Evolutionary conservation across 768 basidiomycete genomes (phyloP), one percentile per base, ranked within the genome.

Genomic region (Dendrothele bispora): DNA sequence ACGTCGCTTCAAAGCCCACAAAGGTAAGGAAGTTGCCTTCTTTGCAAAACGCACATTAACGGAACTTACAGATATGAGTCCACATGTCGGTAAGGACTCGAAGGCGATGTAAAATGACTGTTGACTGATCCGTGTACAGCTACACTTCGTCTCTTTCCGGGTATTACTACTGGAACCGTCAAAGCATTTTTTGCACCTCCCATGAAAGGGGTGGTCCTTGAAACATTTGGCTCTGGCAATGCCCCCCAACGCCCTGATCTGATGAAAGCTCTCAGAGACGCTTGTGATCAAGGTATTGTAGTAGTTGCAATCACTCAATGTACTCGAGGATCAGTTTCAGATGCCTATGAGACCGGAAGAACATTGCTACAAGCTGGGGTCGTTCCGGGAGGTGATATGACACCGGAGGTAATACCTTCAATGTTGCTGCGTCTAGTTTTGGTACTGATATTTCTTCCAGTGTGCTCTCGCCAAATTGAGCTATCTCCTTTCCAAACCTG

Each of bases 291-390:
- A 1, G 92, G 90, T 8, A 78, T 95, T 2, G 82, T 95, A 43
- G 80, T 98, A 39, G 91, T 98, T 30, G 91, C 93, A 10, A 93
- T 97, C 41, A 85, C 91, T 0, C 95, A 98, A 59, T 97, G 95
- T 60, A 61, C 82, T 14, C 92, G 86, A 62, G 95, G 95, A 7
- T 77, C 86, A 4, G 94, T 98, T 7, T 87, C 86, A 7, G 83
- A 87, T 57, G 83, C 85, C 14, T 95, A 95, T 55, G 84, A 88
- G 66, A 86, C 88, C 11, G 91, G 88, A 4, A 72, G 84, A 54
- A 77, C 79, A 3, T 71, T 94, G 18, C 69, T 83, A 27, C 75
- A 81, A 39, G 77, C 71, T n/a, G 92, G 93, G 0, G 85, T 95
- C 17, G 79, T 94, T 11, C 77, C 89, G 0, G 93, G 93, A 5